A percentile compares a stretch with the other conserved stretches of the same genome.
Evolutionary conservation across 1,284 basidiomycete species (phyloP).

Genomic region (Cutaneotrichosporon cyanovorans): DNA sequence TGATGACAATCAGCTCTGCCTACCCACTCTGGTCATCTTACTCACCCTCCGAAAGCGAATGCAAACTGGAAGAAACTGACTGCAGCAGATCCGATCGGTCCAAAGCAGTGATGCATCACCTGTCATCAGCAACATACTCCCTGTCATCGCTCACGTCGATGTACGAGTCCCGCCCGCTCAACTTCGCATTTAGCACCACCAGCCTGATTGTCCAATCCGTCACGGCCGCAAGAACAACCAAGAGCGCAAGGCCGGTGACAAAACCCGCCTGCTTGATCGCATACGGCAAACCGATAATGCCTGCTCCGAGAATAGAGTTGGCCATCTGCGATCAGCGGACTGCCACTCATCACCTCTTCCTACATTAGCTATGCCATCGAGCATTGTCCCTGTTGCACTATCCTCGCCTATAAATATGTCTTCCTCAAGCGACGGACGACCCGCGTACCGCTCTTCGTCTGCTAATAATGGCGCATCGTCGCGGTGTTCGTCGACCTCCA

Average conservation of each 20-base stretch:
- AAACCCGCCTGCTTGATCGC: constrained; percentile 89
- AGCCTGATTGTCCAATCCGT: constrained; percentile 99
- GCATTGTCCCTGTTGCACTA: constrained; percentile 33
- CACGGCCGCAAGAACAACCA: constrained; percentile 70
- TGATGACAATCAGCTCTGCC: constrained; percentile 47
- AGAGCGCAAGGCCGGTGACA: constrained; percentile 71
- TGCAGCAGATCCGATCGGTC: constrained; percentile 73
- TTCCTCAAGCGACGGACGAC: constrained; percentile 9
- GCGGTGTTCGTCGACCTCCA: constrained; percentile 26
- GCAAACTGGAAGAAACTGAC: constrained; percentile 97
- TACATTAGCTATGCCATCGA: constrained; percentile 45
- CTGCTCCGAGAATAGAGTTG: constrained; percentile 94
- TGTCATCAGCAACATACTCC: constrained; percentile 12
- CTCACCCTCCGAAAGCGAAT: constrained; percentile 83
- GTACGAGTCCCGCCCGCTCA: constrained; percentile 85
- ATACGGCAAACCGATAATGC: constrained; percentile 89
- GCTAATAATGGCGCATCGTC: constrained; percentile 22
- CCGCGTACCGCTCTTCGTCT: constrained; percentile 3
- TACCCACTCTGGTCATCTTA: not conserved
- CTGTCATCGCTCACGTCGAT: constrained; percentile 56
- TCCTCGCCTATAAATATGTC: not conserved
- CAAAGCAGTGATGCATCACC: constrained; percentile 93
- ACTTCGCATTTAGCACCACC: constrained; percentile 89
- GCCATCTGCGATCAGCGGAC: constrained; percentile 50
- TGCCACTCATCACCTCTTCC: constrained; percentile 1